These are phyloP conservation scores for Corchorus capsularis DNA, from an alignment of 345 rosid species.

Conservation along the genomic window DNA sequence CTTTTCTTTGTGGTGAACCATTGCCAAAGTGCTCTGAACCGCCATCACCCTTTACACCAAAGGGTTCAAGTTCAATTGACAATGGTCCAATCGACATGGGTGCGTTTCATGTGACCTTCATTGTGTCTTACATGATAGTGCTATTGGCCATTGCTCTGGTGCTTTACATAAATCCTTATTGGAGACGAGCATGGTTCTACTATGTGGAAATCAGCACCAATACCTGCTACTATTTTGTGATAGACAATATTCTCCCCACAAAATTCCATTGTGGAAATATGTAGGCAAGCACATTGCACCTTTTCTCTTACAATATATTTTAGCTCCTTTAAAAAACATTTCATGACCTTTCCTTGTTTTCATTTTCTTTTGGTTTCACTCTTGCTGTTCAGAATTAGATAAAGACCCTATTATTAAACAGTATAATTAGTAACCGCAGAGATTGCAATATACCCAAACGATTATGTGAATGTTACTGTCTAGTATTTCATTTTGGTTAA, in stretches of 20 bases:
- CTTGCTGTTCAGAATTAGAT: no score
- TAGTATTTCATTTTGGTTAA: not conserved
- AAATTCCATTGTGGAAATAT: not conserved
- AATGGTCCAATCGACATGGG: not conserved
- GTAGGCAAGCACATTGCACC: not conserved
- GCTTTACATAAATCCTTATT: constrained; percentile 9
- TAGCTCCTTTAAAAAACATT: no score
- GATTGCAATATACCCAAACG: not conserved
- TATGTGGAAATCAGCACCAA: not conserved
- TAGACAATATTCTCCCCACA: constrained; percentile 8
- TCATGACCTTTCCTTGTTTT: no score
- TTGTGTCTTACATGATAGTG: not conserved
- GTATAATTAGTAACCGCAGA: not conserved
- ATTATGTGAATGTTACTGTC: not conserved
- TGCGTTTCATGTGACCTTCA: not conserved
- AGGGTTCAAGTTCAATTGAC: not conserved
- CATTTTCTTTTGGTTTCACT: no score
- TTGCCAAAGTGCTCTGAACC: constrained; percentile 4
- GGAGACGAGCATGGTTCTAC: constrained; percentile 16
- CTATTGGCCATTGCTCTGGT: not conserved
- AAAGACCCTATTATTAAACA: no score
- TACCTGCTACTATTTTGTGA: not conserved
- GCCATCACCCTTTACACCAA: not conserved
- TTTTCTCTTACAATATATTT: no score
- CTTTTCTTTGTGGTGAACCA: constrained; percentile 37